Base-by-base conservation (phyloP, 2,329 filamentous ascomycete genomes). In the Waltergamsia citrina region DNA sequence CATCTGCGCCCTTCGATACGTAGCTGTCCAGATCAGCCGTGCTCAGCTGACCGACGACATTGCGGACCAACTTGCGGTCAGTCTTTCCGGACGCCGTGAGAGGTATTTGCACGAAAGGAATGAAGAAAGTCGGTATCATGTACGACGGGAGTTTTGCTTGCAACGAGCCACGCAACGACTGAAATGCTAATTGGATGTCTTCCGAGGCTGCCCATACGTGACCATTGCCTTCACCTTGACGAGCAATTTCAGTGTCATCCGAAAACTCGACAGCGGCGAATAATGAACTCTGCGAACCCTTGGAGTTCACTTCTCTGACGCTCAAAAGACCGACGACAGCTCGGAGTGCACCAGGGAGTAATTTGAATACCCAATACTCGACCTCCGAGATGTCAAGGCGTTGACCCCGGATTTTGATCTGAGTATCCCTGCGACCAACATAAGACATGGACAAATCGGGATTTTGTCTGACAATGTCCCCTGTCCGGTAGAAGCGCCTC, bases 341-440 rank as follows among this genome's bases (percentile, higher is more conserved):
- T 18, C 31, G 15, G 21, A n/a, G 8, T 7, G 26, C 31, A 24
- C 31, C 31, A 24, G 24, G 21, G 31, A 33, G 20, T n/a, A 21
- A 25, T 19, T 33, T 22, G 18, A 15, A 8, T 15, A 29, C 19
- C 15, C 21, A 16, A 18, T 20, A 21, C 26, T 35, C 33, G n/a
- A 29, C 27, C 16, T 31, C 33, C 9, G 26, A 14, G 6, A 35
- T 12, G n/a, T 31, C 25, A 14, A 31, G 7, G 10, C 29, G 22
- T 21, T 17, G 21, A 3, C 45, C 45, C 12, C 42, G 35, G 9
- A 43, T 34, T 38, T 44, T 78, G 33, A 76, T 62, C 44, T 77
- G 72, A 0, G 62, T 62, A 41, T 77, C 72, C 42, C 68, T 70
- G 7, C 43, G 37, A 14, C 42, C 34, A 18, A 43, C 19, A 14